A percentile compares a stretch with the other conserved stretches of the same genome.
phyloP scores from a whole-genome alignment of 148 eudicot genomes.

The Chenopodium album region DNA sequence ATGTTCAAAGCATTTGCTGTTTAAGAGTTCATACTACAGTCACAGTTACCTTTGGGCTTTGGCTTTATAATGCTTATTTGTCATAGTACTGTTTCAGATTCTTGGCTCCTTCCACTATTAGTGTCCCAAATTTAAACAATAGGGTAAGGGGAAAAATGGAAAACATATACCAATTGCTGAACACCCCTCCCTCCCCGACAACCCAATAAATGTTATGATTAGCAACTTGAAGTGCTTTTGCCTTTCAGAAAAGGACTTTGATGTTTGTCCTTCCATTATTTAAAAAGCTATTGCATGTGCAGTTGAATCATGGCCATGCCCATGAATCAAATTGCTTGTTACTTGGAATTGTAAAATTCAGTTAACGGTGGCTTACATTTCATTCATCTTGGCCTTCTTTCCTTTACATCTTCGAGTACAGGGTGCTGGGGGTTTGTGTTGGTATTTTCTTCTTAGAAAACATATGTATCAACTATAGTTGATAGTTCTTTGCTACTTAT shows the following conservation, averaged over 20 bases:
- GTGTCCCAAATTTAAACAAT: not conserved
- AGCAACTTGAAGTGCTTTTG: not conserved
- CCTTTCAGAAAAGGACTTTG: not conserved
- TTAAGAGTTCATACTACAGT: not conserved
- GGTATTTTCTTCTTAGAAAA: not conserved
- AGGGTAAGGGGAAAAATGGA: not conserved
- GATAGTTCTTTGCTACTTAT: not conserved
- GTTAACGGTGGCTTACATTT: not conserved
- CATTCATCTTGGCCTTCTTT: not conserved
- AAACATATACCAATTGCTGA: not conserved
- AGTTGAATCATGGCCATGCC: not conserved
- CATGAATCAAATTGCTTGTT: not conserved
- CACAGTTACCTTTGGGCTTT: not conserved
- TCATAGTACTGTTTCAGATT: not conserved
- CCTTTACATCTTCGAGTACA: not conserved
- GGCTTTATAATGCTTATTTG: not conserved
- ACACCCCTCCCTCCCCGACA: too few species aligned
- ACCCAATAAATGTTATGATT: not conserved
- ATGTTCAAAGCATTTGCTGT: not conserved
- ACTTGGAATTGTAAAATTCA: not conserved
- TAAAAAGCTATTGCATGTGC: not conserved
- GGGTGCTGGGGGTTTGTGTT: not conserved
- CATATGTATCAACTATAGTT: not conserved
- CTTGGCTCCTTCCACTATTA: not conserved
- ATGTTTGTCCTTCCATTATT: not conserved